These are phyloP conservation scores for Aquilaria malaccensis DNA, from an alignment of 345 rosid genomes.

Conservation along the genomic window DNA sequence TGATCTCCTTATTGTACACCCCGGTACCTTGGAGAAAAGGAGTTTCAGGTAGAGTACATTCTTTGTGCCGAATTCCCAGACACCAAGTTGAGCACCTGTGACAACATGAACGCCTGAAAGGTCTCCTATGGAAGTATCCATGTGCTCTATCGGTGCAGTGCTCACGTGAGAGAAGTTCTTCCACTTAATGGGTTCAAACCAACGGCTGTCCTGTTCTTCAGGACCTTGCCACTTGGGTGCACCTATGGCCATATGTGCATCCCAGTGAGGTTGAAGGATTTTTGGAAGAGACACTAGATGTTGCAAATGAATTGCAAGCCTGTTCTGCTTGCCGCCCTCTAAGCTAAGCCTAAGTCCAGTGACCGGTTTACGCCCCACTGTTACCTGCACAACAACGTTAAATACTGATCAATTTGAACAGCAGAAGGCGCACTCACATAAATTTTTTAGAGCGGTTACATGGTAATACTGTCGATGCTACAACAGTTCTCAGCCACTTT, in stretches of 20 bases:
- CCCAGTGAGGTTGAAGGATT: slow-evolving; percentile 96
- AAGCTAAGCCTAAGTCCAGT: slow-evolving; percentile 83
- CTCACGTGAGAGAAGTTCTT: slow-evolving; percentile 99
- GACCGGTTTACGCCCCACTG: slow-evolving; percentile 94
- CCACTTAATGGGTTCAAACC: slow-evolving; percentile 99
- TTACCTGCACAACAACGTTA: slow-evolving; percentile 47
- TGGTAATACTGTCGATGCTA: neutral
- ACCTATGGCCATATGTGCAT: slow-evolving; percentile 85
- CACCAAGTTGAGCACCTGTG: slow-evolving; percentile 96
- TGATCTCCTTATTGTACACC: slow-evolving; percentile 90
- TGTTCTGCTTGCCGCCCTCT: slow-evolving; percentile 83
- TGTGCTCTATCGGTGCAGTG: slow-evolving; percentile 85
- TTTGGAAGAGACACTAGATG: slow-evolving; percentile 95
- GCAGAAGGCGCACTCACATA: neutral
- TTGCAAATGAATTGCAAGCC: slow-evolving; percentile 85
- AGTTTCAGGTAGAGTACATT: slow-evolving; percentile 83
- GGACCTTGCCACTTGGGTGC: slow-evolving; percentile 99
- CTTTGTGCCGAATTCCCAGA: slow-evolving; percentile 90
- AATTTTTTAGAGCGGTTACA: neutral
- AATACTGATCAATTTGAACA: slow-evolving; percentile 6
- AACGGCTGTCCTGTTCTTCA: slow-evolving; percentile 97
- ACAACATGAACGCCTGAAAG: slow-evolving; percentile 92
- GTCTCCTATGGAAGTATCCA: slow-evolving; percentile 83
- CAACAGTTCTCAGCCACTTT: no score
- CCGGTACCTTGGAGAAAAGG: slow-evolving; percentile 92